Conservation (phyloP, 148 eudicot genomes). For the Vaccinium macrocarpon region DNA sequence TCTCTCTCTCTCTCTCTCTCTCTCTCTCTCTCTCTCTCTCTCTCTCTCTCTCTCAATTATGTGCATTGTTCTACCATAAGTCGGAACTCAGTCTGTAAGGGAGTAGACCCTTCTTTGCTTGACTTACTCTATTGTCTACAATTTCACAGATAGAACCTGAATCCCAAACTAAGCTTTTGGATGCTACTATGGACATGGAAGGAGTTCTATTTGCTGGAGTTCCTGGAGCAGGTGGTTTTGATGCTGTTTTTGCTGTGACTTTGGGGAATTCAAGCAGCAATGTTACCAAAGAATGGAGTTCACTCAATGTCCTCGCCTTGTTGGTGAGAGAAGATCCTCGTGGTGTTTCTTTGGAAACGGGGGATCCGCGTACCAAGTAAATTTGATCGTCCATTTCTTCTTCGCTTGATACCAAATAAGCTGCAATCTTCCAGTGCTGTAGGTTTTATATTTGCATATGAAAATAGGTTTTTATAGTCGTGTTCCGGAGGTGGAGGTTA, state of each 20-base stretch:
- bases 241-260: constrained; percentile 82
- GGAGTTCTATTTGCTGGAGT: constrained; percentile 95
- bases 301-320: constrained; percentile 72
- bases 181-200: constrained; percentile 78
- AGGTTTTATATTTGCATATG: background rate
- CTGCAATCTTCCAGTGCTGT: background rate
- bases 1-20: background rate
- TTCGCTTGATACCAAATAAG: constrained; percentile 41
- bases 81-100: background rate
- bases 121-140: background rate
- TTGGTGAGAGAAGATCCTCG: constrained; percentile 89
- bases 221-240: constrained; percentile 99
- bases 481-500: background rate
- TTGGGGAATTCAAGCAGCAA: constrained; percentile 62
- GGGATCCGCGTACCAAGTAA: constrained; percentile 66
- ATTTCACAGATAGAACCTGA: constrained; percentile 84
- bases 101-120: background rate
- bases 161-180: constrained; percentile 75
- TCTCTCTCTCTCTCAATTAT: background rate
- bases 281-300: constrained; percentile 64
- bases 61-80: background rate
- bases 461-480: background rate
- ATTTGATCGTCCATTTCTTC: constrained; percentile 48
- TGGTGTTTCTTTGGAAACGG: constrained; percentile 61
- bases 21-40: background rate